Evolutionary conservation across 345 rosid genomes (phyloP).

Genomic region (Hibiscus trionum): DNA sequence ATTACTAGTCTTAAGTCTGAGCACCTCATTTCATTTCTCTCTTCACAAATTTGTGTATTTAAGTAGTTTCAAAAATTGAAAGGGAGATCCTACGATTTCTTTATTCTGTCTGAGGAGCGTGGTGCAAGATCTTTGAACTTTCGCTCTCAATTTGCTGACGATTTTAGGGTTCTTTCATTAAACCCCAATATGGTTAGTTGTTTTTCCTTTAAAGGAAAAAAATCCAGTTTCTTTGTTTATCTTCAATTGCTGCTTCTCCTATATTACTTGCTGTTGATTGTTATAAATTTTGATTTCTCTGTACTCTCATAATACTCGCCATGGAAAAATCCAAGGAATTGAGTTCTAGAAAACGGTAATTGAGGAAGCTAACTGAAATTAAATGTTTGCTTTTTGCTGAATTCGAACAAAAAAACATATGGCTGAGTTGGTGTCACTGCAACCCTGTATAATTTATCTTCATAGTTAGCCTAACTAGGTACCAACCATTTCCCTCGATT

Average conservation of each 20-base stretch:
- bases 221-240: background rate
- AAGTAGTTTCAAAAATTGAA: background rate
- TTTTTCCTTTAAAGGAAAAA: background rate
- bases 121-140: background rate
- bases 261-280: background rate
- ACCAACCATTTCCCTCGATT: background rate
- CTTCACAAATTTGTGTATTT: no score
- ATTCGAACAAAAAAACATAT: no score
- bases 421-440: background rate
- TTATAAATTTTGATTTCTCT: background rate
- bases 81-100: background rate
- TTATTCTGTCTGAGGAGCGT: background rate
- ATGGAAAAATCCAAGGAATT: background rate
- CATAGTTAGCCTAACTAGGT: background rate
- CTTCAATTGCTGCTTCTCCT: background rate
- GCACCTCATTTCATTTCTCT: no score
- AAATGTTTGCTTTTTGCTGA: background rate
- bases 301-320: background rate
- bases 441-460: background rate
- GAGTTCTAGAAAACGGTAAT: background rate
- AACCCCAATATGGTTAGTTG: constrained; percentile 3
- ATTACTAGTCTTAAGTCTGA: no score
- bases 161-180: background rate
- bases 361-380: background rate
- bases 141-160: background rate